Conservation (phyloP, 192 early-diverging fungal genomes). For the Piromyces sp. region DNA sequence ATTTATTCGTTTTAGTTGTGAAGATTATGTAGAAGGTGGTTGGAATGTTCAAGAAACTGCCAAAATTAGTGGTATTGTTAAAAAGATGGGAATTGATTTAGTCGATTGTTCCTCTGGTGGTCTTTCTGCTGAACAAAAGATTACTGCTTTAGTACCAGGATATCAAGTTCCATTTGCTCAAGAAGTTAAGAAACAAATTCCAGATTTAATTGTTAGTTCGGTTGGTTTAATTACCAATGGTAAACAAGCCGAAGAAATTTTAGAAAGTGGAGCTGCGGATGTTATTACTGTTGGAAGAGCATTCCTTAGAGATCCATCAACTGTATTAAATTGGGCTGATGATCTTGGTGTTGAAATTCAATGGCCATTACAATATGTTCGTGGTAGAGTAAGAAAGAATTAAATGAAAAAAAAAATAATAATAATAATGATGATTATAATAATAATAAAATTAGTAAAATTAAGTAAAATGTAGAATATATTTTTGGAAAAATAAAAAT, state of each 20-base stretch:
- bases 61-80: slow-evolving; percentile 32
- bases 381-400: too few species aligned
- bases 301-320: slow-evolving; percentile 53
- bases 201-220: slow-evolving; percentile 33
- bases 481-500: too few species aligned
- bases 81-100: slow-evolving; percentile 58
- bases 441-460: too few species aligned
- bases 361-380: slow-evolving; percentile 44
- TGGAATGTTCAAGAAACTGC: slow-evolving; percentile 54
- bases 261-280: slow-evolving; percentile 49
- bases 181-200: slow-evolving; percentile 1
- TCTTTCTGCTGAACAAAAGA: slow-evolving; percentile 21
- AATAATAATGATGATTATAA: too few species aligned
- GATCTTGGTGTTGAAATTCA: slow-evolving; percentile 46
- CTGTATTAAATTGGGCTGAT: slow-evolving; percentile 40
- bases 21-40: slow-evolving; percentile 48
- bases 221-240: slow-evolving; percentile 56
- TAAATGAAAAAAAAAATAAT: too few species aligned
- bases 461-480: too few species aligned
- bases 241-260: slow-evolving; percentile 49
- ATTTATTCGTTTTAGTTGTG: slow-evolving; percentile 64
- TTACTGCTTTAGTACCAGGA: neutral
- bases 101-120: slow-evolving; percentile 70
- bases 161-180: neutral
- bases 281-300: slow-evolving; percentile 50